A percentile compares a stretch with the other conserved stretches of the same genome.
These are phyloP conservation scores for Selenicereus undatus DNA, from an alignment of 148 eudicot species.

Conservation along the genomic window DNA sequence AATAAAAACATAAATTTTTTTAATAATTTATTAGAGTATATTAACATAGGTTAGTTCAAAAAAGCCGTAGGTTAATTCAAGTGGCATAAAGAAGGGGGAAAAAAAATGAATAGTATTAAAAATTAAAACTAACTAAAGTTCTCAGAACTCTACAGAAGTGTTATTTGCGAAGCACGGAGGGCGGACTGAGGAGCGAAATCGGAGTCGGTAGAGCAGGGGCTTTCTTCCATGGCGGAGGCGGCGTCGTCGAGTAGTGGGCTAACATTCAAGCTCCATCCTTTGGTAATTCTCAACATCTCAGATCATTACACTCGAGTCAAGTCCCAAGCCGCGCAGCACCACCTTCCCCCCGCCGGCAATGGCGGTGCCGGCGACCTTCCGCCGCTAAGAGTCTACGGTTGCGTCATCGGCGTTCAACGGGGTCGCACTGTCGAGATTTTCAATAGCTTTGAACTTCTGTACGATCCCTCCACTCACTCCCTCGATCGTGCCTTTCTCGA, in stretches of 20 bases:
- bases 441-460: constrained; percentile 83
- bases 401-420: constrained; percentile 75
- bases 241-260: constrained; percentile 84
- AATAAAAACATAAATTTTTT: too few species aligned
- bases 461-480: constrained; percentile 44
- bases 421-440: constrained; percentile 95
- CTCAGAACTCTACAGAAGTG: background rate
- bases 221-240: constrained; percentile 32
- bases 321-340: constrained; percentile 42
- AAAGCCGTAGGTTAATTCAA: too few species aligned
- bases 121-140: background rate
- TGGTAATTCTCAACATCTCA: constrained; percentile 82
- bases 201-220: background rate
- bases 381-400: constrained; percentile 68
- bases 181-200: background rate
- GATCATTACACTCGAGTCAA: constrained; percentile 79
- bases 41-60: too few species aligned
- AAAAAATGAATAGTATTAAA: too few species aligned
- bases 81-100: too few species aligned
- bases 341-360: constrained; percentile 11
- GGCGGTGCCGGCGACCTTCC: background rate
- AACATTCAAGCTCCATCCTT: constrained; percentile 93
- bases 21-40: too few species aligned
- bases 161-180: background rate
- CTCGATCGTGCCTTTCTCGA: constrained; percentile 77